Conservation (phyloP, 1,139 yeast species). For the Yamadazyma diospyri region DNA sequence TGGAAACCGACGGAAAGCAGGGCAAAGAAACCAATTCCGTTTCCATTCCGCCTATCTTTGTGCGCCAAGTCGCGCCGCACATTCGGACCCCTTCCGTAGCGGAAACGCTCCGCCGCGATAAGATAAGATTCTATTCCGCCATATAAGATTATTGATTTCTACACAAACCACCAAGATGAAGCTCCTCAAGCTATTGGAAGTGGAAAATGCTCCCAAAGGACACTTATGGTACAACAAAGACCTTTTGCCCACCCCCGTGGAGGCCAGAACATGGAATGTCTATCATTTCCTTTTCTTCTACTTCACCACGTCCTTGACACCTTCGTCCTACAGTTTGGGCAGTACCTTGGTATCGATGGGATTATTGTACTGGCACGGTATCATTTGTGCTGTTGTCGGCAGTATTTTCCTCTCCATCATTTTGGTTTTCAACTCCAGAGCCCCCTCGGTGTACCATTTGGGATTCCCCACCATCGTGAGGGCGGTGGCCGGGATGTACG, state of each 20-base stretch:
- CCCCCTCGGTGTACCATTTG: conserved; percentile 11
- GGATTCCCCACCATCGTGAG: conserved; percentile 13
- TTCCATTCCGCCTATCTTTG: no score
- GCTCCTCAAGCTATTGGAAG: conserved; percentile 10
- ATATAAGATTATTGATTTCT: no score
- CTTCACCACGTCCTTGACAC: conserved; percentile 13
- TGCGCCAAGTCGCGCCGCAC: no score
- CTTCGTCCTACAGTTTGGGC: conserved; percentile 11
- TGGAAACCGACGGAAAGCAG: no score
- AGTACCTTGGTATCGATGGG: conserved; percentile 11
- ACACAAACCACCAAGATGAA: no score
- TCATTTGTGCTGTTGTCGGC: conserved; percentile 12
- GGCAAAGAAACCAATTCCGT: no score
- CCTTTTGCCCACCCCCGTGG: conserved; percentile 10
- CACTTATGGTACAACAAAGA: conserved; percentile 13
- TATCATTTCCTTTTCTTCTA: conserved; percentile 11
- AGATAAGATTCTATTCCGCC: no score
- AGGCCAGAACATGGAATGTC: conserved; percentile 11
- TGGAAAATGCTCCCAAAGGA: conserved; percentile 7
- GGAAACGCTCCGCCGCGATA: no score
- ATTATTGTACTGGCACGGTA: conserved; percentile 12
- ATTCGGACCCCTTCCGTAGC: no score
- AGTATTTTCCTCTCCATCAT: conserved; percentile 11
- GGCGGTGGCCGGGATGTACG: conserved; percentile 12
- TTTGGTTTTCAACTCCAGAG: conserved; percentile 11